Percentiles rank a stretch among this genome's conserved stretches.
Conservation (phyloP, 345 rosid genomes). For the Melastoma malabathricum region DNA sequence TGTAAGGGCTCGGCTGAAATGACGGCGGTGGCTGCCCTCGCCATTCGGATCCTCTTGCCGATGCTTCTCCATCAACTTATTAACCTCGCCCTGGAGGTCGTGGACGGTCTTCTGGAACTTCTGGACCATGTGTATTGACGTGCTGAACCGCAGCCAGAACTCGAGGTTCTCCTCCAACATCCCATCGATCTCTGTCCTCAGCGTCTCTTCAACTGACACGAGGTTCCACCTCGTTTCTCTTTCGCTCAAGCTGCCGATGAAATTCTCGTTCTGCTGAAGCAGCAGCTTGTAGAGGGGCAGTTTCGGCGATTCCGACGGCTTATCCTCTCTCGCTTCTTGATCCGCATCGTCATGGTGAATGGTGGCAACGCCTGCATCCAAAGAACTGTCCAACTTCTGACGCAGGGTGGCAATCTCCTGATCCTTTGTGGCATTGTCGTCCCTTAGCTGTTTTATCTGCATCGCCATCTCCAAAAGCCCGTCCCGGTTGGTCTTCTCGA, state of each 20-base stretch:
- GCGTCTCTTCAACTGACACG: conserved; percentile 19
- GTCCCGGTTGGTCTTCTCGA: conserved; percentile 67
- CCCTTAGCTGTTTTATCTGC: conserved; percentile 64
- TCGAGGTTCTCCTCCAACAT: conserved; percentile 81
- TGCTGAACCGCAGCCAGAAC: conserved; percentile 90
- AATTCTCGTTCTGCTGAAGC: conserved; percentile 6
- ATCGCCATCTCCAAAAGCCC: conserved; percentile 54
- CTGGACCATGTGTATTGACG: conserved; percentile 56
- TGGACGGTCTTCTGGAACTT: conserved; percentile 51
- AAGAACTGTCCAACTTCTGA: background rate
- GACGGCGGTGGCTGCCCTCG: conserved; percentile 5
- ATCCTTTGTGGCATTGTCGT: conserved; percentile 38
- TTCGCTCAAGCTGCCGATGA: too few relatives aligned
- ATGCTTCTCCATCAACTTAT: conserved; percentile 17
- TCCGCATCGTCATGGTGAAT: too few relatives aligned
- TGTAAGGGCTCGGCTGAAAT: conserved; percentile 1
- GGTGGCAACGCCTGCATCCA: background rate
- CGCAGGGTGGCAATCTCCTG: conserved; percentile 47
- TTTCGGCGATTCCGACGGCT: too few relatives aligned
- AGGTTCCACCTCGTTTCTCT: too few relatives aligned
- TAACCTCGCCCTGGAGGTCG: conserved; percentile 50
- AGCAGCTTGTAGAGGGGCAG: conserved; percentile 16
- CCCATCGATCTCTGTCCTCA: conserved; percentile 54
- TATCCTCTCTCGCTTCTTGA: too few relatives aligned
- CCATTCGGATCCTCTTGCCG: conserved; percentile 21